Conservation (phyloP, 495 filamentous ascomycete genomes). For the Trichoderma gamsii region DNA sequence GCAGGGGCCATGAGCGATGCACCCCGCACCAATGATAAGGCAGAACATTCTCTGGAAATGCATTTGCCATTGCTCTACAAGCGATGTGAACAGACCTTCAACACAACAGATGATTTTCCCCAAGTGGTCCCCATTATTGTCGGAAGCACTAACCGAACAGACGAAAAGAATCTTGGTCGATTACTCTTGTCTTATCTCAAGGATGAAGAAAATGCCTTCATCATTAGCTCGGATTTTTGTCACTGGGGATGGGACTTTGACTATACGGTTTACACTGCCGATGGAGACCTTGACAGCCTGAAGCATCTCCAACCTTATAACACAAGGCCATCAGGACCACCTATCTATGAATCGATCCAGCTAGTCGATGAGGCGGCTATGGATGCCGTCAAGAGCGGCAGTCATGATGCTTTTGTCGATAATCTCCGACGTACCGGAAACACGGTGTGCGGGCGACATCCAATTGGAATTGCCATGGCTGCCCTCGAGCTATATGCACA, state of each 20-base stretch:
- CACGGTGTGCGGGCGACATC: conserved; percentile 92
- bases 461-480: conserved; percentile 91
- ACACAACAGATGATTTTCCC: conserved; percentile 49
- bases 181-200: conserved; percentile 74
- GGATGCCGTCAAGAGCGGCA: conserved; percentile 70
- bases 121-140: conserved; percentile 82
- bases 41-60: conserved; percentile 95
- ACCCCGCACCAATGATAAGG: conserved; percentile 60
- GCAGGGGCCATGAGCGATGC: conserved; percentile 72
- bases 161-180: conserved; percentile 63
- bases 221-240: conserved; percentile 92
- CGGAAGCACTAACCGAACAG: conserved; percentile 59
- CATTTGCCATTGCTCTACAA: conserved; percentile 93
- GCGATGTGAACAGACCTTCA: conserved; percentile 56
- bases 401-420: conserved; percentile 60
- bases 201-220: conserved; percentile 71
- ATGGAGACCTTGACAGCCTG: conserved; percentile 27
- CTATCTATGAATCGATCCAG: conserved; percentile 81
- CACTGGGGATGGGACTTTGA: conserved; percentile 88
- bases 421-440: conserved; percentile 70
- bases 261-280: conserved; percentile 75
- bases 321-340: conserved; percentile 40
- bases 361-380: conserved; percentile 77
- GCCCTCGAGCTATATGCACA: conserved; percentile 59
- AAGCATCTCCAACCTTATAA: conserved; percentile 14